Evolutionary conservation across 1,284 basidiomycete genomes (phyloP), one percentile per base, ranked within the genome.

Genomic region (Peniophora sp.): DNA sequence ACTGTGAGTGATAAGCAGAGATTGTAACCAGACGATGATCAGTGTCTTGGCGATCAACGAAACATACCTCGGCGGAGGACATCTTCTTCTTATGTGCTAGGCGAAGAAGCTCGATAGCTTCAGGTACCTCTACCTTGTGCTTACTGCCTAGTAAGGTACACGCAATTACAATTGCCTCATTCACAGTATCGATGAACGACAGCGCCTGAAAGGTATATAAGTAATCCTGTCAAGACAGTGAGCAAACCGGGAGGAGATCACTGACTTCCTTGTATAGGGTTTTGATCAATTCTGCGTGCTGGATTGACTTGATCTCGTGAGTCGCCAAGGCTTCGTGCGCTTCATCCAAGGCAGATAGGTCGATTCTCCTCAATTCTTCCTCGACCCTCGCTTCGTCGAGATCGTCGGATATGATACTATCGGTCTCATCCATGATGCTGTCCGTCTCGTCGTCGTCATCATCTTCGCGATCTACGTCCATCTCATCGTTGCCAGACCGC

Each of bases 61-160:
- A 2, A 50, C 76, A 51, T 55, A 89, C 86, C 64, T 87, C 81
- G 6, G 92, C 85, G 32, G 79, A 79, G 18, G 83, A 75, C 50
- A 98, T 79, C 60, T 89, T 76, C 67, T 97, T 97, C 63, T 88
- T 88, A 62, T 86, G 79, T 0, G 89, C 83, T 9, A 89, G 79
- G 49, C 86, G 78, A 79, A 96, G 98, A 68, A 97, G 98, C 49
- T 97, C 89, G 73, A 99, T 98, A 10, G 90, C 80, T 66, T 98
- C 96, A 54, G 98, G 73, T 0, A 97, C 96, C 63, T 99, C 96
- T 3, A 89, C 78, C 66, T 97, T 97, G 71, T 84, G 92, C 49
- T 85, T 97, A 35, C 89, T 92, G 0, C 91, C 93, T 35, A 98
- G 76, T 3, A 99, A 69, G 58, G 90, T 80, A 47, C 79, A 78